phyloP scores from a whole-genome alignment of 176 grass and related monocot genomes.

The Lolium rigidum region DNA sequence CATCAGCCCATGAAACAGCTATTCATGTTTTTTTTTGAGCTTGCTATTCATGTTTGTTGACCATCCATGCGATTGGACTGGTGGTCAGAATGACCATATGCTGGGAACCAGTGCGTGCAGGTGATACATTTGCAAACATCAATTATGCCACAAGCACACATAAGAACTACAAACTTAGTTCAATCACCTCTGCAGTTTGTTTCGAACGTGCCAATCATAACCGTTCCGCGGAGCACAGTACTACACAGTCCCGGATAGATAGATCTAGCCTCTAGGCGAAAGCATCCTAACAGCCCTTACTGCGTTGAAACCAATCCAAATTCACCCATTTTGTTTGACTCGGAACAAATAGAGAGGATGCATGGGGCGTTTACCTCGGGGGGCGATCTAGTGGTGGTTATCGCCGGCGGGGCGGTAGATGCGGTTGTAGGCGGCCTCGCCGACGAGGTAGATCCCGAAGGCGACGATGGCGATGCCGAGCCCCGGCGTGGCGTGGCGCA shows the following conservation, averaged over 20 bases:
- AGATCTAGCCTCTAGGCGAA: conserved; percentile 44
- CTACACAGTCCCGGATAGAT: not conserved
- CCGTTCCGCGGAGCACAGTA: not conserved
- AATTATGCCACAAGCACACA: not conserved
- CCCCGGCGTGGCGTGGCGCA: conserved; percentile 80
- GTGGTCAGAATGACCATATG: not conserved
- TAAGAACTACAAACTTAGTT: not conserved
- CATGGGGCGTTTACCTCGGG: conserved; percentile 24
- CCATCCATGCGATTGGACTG: not conserved
- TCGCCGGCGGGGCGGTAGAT: conserved; percentile 53
- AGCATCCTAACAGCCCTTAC: conserved; percentile 26
- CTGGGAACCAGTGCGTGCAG: not conserved
- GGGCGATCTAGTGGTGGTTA: conserved; percentile 48
- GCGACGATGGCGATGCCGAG: conserved; percentile 96
- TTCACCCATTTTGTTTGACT: not conserved
- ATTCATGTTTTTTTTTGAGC: not conserved
- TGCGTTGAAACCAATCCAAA: conserved; percentile 7
- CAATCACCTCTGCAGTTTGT: not conserved
- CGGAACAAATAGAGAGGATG: too few species aligned
- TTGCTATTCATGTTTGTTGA: not conserved
- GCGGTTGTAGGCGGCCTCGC: conserved; percentile 87
- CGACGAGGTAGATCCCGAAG: conserved; percentile 92
- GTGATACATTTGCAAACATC: not conserved
- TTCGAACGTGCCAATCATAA: not conserved
- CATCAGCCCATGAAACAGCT: not conserved